Evolutionary conservation across 257 asterid species (phyloP).

Genomic region (Voacanga thouarsii): DNA sequence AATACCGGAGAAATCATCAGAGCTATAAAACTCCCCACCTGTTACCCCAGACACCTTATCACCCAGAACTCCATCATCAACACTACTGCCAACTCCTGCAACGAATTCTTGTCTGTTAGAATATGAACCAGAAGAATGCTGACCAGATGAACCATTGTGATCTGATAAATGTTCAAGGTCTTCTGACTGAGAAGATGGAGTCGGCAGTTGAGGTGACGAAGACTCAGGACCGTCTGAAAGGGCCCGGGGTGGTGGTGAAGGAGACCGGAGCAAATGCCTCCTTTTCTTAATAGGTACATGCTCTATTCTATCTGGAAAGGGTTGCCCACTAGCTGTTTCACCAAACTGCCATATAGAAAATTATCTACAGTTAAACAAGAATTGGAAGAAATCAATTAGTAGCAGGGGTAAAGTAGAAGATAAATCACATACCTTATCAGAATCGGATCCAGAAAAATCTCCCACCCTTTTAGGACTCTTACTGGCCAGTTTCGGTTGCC

Average conservation of each 20-base stretch:
- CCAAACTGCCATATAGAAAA: conserved; percentile 43
- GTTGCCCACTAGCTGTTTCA: conserved; percentile 34
- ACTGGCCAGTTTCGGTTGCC: conserved; percentile 32
- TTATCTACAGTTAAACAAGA: conserved; percentile 3
- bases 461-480: conserved; percentile 71
- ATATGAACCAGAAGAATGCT: conserved; percentile 26
- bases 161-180: conserved; percentile 31
- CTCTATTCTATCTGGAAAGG: conserved; percentile 39
- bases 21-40: conserved; percentile 20
- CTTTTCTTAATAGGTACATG: conserved; percentile 65
- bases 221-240: conserved; percentile 28
- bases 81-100: conserved; percentile 19
- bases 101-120: conserved; percentile 30
- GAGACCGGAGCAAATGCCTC: conserved; percentile 48
- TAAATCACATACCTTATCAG: conserved; percentile 55
- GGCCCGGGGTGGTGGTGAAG: conserved; percentile 33
- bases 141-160: conserved; percentile 40
- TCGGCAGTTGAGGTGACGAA: conserved; percentile 28
- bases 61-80: conserved; percentile 21
- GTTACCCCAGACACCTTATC: conserved; percentile 24
- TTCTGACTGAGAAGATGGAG: conserved; percentile 45
- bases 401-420: neutral
- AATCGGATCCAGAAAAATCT: conserved; percentile 64
- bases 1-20: conserved; percentile 75
- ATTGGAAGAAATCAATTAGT: neutral